Evolutionary conservation across 768 basidiomycete species (phyloP), one percentile per base, ranked within the genome.

Genomic region (Phaeotremella fagi): DNA sequence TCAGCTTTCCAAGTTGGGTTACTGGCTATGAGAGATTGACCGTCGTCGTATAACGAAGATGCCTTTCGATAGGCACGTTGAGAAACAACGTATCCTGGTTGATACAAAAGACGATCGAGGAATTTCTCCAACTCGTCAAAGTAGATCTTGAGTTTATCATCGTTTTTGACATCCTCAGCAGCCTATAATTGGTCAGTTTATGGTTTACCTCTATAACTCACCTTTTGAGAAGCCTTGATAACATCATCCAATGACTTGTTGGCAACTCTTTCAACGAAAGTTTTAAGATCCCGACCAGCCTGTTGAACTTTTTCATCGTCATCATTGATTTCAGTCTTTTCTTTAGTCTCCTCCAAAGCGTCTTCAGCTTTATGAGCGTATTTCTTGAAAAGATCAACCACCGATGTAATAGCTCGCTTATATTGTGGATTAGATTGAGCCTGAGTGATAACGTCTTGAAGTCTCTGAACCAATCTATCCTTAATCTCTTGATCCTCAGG

Each of bases 1-100:
- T 76, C 75, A n/a, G 51, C 50, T 52, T 71, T 68, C 68, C 70
- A 75, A 55, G 61, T 50, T 35, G 68, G 61, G 70, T 77, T 76
- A 41, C 60, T 61, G 12, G 60, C 47, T 55, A 75, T 52, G 37
- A 77, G 66, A 0, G 66, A 66, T 46, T 76, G 71, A 4, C 74
- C 75, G 48, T 74, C 72, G 54, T 77, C 72, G 65, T 74, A 76
- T 22, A 77, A 64, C 14, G 62, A 57, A 20, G 68, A 69, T 15
- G 73, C 74, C 45, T 73, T 68, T 24, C 75, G 63, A 54, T 72
- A 73, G 9, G 75, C 75, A 46, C 63, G 62, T 52, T 69, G 68
- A 9, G 69, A 72, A n/a, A 68, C 67, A 35, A 74, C 66, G 66
- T 77, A 77, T 14, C 74, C 74, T 18, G 71, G 66, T 31, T 76